Conservation (phyloP, 352 stramenopile species). For the Globisporangium irregulare region DNA sequence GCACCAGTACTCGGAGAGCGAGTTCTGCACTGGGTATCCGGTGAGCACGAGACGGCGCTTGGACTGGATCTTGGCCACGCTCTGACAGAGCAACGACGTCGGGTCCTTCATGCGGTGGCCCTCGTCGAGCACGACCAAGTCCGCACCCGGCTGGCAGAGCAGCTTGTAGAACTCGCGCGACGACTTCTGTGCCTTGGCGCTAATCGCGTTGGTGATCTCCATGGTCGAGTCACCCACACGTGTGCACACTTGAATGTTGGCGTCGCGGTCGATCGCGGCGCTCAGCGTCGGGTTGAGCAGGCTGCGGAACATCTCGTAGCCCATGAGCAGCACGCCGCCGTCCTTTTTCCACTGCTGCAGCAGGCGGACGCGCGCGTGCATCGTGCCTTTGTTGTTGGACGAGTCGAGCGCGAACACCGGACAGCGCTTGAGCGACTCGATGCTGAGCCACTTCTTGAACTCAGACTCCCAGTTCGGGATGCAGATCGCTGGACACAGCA, state of each 20-base stretch:
- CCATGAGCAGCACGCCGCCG: slow-evolving; percentile 81
- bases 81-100: slow-evolving; percentile 81
- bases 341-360: slow-evolving; percentile 72
- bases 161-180: slow-evolving; percentile 49
- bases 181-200: slow-evolving; percentile 50
- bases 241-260: slow-evolving; percentile 62
- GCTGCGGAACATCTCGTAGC: slow-evolving; percentile 89
- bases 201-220: slow-evolving; percentile 55
- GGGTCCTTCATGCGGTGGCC: slow-evolving; percentile 87
- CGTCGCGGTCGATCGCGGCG: slow-evolving; percentile 28
- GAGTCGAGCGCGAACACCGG: slow-evolving; percentile 65
- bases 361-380: slow-evolving; percentile 42
- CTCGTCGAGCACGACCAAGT: slow-evolving; percentile 86
- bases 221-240: slow-evolving; percentile 60
- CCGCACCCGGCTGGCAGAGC: slow-evolving; percentile 60
- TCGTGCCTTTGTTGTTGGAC: slow-evolving; percentile 51
- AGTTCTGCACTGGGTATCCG: slow-evolving; percentile 95
- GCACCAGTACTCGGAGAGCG: slow-evolving; percentile 90
- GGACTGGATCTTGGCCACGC: slow-evolving; percentile 69
- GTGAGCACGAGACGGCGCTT: slow-evolving; percentile 89
- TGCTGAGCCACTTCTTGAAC: slow-evolving; percentile 95
- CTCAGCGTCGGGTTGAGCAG: slow-evolving; percentile 69
- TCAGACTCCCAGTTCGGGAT: slow-evolving; percentile 97
- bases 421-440: slow-evolving; percentile 48
- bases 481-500: slow-evolving; percentile 95